Evolutionary conservation across 805 yeast species (phyloP).

Genomic region (Maudiozyma barnettii): DNA sequence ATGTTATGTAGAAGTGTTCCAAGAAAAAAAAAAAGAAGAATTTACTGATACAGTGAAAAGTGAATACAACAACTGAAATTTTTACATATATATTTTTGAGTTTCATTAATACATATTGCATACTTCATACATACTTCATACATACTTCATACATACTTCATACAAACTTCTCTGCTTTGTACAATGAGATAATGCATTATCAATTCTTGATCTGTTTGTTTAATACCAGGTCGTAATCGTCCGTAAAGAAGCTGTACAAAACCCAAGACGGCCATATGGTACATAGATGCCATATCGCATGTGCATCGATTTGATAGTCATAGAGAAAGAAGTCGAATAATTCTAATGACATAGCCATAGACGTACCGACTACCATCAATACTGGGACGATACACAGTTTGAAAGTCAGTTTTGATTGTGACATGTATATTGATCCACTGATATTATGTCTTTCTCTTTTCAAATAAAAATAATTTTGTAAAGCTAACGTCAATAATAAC

Average conservation of each 20-base stretch:
- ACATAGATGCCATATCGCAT: constrained; percentile 85
- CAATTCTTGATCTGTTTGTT: background rate
- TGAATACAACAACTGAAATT: no score
- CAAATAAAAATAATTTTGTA: constrained; percentile 22
- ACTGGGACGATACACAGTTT: constrained; percentile 39
- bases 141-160: no score
- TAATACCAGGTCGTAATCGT: constrained; percentile 29
- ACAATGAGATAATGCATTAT: no score
- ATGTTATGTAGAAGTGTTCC: no score
- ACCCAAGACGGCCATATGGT: constrained; percentile 74
- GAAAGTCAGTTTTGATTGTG: constrained; percentile 7
- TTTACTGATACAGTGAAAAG: no score
- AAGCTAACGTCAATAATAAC: constrained; percentile 25
- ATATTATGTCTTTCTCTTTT: background rate
- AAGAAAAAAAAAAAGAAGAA: no score
- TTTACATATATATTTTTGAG: no score
- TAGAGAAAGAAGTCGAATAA: constrained; percentile 80
- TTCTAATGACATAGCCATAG: constrained; percentile 79
- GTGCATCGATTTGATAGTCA: constrained; percentile 71
- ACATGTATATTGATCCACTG: constrained; percentile 1
- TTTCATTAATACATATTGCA: no score
- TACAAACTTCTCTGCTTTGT: no score
- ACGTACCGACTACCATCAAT: constrained; percentile 41
- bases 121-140: no score
- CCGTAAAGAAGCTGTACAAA: constrained; percentile 55